Conservation (phyloP, 192 early-diverging fungal species). For the Podila epigama region DNA sequence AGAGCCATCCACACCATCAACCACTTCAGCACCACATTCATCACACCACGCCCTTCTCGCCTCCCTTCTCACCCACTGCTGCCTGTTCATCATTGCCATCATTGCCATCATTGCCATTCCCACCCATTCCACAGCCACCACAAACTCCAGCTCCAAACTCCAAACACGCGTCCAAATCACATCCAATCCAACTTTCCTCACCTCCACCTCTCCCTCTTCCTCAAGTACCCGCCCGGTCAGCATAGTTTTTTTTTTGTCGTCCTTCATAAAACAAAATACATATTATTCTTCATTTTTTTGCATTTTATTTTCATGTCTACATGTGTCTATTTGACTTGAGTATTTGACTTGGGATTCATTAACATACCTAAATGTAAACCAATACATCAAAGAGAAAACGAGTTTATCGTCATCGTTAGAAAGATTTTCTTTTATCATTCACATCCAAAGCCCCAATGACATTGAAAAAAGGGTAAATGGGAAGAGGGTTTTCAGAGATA, state of each 20-base stretch:
- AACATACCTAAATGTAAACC: too few species aligned
- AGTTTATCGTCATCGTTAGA: too few species aligned
- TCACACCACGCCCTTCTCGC: too few species aligned
- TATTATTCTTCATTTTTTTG: too few species aligned
- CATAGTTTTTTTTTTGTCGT: neutral
- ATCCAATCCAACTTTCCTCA: neutral
- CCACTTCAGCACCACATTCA: neutral
- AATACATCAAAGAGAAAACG: too few species aligned
- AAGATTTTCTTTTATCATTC: too few species aligned
- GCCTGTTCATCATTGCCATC: neutral
- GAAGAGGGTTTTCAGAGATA: neutral
- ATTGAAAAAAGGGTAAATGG: neutral
- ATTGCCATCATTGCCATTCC: neutral
- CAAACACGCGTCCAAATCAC: neutral
- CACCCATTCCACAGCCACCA: neutral
- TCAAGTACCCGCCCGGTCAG: neutral
- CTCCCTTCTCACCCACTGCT: too few species aligned
- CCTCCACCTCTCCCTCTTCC: neutral
- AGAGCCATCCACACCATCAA: conserved; percentile 1
- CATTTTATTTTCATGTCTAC: too few species aligned
- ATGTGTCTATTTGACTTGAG: too few species aligned
- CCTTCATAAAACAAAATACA: neutral
- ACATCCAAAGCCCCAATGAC: neutral
- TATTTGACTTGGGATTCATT: too few species aligned
- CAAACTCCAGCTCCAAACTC: neutral